phyloP scores from a whole-genome alignment of 768 basidiomycete species.

The Podaxis pistillaris region DNA sequence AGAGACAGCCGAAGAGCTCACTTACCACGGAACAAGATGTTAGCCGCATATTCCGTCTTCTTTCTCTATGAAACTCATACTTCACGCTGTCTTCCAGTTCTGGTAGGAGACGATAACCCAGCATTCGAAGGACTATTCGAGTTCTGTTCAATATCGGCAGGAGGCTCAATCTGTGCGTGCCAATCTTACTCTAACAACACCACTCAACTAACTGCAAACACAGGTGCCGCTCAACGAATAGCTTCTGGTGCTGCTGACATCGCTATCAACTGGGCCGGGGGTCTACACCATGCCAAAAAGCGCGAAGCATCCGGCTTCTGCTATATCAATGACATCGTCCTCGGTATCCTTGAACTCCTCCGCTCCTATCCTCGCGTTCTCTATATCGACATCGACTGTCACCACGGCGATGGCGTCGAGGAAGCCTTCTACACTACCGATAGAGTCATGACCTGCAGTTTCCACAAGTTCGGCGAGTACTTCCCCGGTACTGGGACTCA shows the following conservation, averaged over 20 bases:
- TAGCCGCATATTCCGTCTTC: slow-evolving; percentile 22
- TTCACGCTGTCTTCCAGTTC: slow-evolving; percentile 41
- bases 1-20: slow-evolving; percentile 85
- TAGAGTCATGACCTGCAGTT: slow-evolving; percentile 94
- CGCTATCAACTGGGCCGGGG: slow-evolving; percentile 97
- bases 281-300: slow-evolving; percentile 99
- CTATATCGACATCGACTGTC: slow-evolving; percentile 98
- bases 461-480: slow-evolving; percentile 97
- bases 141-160: slow-evolving; percentile 95
- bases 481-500: slow-evolving; percentile 88
- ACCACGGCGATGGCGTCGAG: slow-evolving; percentile 98
- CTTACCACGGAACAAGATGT: slow-evolving; percentile 86
- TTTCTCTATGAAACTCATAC: background rate
- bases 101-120: slow-evolving; percentile 92
- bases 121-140: slow-evolving; percentile 96
- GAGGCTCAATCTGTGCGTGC: slow-evolving; percentile 82
- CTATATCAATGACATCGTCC: slow-evolving; percentile 98
- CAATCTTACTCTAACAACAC: background rate
- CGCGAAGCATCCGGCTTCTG: slow-evolving; percentile 98
- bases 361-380: slow-evolving; percentile 83
- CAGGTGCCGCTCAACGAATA: slow-evolving; percentile 80
- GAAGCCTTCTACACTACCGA: slow-evolving; percentile 98
- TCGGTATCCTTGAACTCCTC: slow-evolving; percentile 91
- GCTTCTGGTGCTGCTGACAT: slow-evolving; percentile 86
- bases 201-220: background rate